A percentile compares a stretch with the other conserved stretches of the same genome.
Conservation (phyloP, 2,329 filamentous ascomycete genomes). For the Ramularia endophylla region DNA sequence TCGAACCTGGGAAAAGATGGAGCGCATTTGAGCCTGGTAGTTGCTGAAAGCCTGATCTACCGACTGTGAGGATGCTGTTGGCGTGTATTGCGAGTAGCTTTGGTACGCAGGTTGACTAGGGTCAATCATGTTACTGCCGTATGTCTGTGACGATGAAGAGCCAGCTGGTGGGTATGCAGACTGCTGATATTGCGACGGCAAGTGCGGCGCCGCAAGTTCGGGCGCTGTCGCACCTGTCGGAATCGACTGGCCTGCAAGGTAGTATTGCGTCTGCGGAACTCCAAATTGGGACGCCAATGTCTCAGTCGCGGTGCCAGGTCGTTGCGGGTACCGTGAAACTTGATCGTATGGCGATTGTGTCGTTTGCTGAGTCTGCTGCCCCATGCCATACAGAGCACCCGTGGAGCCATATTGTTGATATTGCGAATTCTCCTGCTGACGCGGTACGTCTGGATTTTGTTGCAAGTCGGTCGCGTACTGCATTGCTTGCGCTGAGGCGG, state of each 20-base stretch:
- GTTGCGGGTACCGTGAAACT: conserved; percentile 66
- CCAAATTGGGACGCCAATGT: conserved; percentile 65
- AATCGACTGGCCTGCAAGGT: conserved; percentile 53
- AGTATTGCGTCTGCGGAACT: conserved; percentile 66
- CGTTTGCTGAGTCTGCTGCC: conserved; percentile 48
- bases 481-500: conserved; percentile 45
- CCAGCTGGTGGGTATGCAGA: conserved; percentile 57
- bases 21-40: conserved; percentile 51
- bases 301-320: conserved; percentile 71
- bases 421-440: conserved; percentile 45
- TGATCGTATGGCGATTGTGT: conserved; percentile 65
- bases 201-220: conserved; percentile 52
- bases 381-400: conserved; percentile 74
- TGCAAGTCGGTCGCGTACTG: conserved; percentile 44
- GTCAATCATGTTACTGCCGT: conserved; percentile 49
- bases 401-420: conserved; percentile 51
- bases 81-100: conserved; percentile 21
- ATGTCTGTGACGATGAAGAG: conserved; percentile 46
- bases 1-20: conserved; percentile 66
- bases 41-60: conserved; percentile 61
- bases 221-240: conserved; percentile 56
- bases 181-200: conserved; percentile 60
- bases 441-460: conserved; percentile 53
- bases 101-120: conserved; percentile 36
- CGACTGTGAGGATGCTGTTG: conserved; percentile 27